Percentiles rank a stretch among this genome's conserved stretches.
These are phyloP conservation scores for Novymonas esmeraldas DNA, from an alignment of 208 protist species.

Conservation along the genomic window DNA sequence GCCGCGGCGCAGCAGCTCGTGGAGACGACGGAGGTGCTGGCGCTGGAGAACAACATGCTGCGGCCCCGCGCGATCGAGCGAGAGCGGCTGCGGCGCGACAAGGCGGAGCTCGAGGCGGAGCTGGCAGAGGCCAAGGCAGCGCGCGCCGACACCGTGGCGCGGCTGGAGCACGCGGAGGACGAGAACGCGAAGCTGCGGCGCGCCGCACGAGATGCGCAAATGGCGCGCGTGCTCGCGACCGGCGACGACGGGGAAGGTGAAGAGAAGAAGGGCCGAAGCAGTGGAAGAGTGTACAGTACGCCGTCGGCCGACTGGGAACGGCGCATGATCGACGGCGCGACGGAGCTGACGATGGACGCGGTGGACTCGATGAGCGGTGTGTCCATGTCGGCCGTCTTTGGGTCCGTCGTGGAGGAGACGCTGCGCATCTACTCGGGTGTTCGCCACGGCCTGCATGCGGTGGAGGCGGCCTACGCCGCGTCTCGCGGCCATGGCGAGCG, in stretches of 20 bases:
- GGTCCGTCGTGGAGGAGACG: constrained; percentile 54
- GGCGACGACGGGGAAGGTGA: neutral
- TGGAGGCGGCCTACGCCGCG: constrained; percentile 9
- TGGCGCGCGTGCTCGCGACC: constrained; percentile 25
- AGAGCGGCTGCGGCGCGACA: constrained; percentile 37
- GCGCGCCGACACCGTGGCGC: constrained; percentile 16
- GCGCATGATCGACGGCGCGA: constrained; percentile 57
- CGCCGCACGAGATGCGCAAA: constrained; percentile 40
- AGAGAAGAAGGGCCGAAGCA: neutral
- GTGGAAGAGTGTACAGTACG: neutral
- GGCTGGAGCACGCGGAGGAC: constrained; percentile 21
- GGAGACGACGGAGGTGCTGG: constrained; percentile 31
- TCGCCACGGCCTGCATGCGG: constrained; percentile 9
- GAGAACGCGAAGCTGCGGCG: constrained; percentile 39
- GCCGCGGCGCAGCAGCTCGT: constrained; percentile 16
- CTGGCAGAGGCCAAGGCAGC: constrained; percentile 20
- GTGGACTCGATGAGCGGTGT: constrained; percentile 64
- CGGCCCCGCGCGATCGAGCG: constrained; percentile 43
- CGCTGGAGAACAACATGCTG: constrained; percentile 43
- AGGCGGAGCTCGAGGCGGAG: constrained; percentile 25
- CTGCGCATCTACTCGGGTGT: constrained; percentile 46
- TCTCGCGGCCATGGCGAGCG: constrained; percentile 9
- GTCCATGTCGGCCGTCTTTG: constrained; percentile 47
- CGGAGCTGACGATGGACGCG: constrained; percentile 54
- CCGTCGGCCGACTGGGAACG: constrained; percentile 38